A percentile compares a stretch with the other conserved stretches of the same genome.
These are phyloP conservation scores for Trichomonascaceae sp. DNA, from an alignment of 1,139 yeast species.

Conservation along the genomic window DNA sequence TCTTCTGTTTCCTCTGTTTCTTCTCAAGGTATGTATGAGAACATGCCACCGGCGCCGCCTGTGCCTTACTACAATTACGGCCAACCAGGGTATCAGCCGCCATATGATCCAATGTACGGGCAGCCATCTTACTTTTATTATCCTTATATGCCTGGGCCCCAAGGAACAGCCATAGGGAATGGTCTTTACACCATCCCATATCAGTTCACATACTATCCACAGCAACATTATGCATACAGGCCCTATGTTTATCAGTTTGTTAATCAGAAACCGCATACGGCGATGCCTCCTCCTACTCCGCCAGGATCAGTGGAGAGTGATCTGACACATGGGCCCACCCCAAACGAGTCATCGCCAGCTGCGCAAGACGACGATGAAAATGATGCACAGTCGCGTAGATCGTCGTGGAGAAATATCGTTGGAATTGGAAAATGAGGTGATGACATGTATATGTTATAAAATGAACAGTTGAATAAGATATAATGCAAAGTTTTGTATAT, in stretches of 20 bases:
- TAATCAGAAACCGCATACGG: not conserved
- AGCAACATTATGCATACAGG: not conserved
- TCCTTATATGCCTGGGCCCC: not conserved
- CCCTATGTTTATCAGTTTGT: not conserved
- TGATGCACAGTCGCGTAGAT: not conserved
- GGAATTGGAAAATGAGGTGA: constrained; percentile 2
- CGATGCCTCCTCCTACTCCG: not conserved
- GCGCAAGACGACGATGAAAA: not conserved
- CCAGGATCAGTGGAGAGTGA: not conserved
- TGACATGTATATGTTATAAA: not conserved
- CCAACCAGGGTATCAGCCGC: not conserved
- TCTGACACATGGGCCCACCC: not conserved
- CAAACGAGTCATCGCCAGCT: not conserved
- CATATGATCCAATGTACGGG: not conserved
- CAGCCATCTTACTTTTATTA: not conserved
- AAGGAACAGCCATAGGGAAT: not conserved
- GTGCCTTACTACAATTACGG: not conserved
- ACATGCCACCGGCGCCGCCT: not conserved
- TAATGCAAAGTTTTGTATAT: not conserved
- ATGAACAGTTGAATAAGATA: not conserved
- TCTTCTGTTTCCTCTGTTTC: not conserved
- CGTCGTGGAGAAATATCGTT: constrained; percentile 8
- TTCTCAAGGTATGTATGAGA: not conserved
- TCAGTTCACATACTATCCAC: not conserved
- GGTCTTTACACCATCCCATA: not conserved